Evolutionary conservation across 202 grass and related monocot species (phyloP).

Genomic region (Saccharum hybrid): DNA sequence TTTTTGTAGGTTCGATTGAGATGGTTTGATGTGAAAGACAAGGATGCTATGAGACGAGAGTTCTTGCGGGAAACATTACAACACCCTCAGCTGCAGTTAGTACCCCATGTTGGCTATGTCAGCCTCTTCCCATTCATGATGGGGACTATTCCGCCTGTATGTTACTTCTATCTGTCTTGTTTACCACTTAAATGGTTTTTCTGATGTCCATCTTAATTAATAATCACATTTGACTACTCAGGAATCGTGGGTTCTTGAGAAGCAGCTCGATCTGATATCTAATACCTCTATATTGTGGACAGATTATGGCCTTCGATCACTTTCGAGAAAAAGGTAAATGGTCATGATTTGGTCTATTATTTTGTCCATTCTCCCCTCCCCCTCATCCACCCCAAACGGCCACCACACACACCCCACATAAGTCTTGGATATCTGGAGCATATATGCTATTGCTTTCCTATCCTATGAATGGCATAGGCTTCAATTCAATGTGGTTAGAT

Average conservation of each 20-base stretch:
- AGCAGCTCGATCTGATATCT: slow-evolving; percentile 85
- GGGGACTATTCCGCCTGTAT: slow-evolving; percentile 92
- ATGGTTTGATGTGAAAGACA: slow-evolving; percentile 74
- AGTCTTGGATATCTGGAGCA: background rate
- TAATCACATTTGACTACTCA: slow-evolving; percentile 42
- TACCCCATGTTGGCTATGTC: slow-evolving; percentile 97
- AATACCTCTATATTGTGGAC: slow-evolving; percentile 89
- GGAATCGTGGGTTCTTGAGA: slow-evolving; percentile 90
- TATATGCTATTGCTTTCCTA: background rate
- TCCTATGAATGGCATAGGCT: background rate
- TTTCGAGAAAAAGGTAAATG: slow-evolving; percentile 83
- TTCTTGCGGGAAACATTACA: slow-evolving; percentile 81
- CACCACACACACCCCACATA: background rate
- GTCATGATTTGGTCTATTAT: slow-evolving; percentile 7
- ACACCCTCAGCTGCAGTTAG: slow-evolving; percentile 68
- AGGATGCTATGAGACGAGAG: slow-evolving; percentile 63
- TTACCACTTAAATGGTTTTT: slow-evolving; percentile 29
- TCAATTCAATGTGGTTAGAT: background rate
- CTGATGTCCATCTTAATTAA: slow-evolving; percentile 34
- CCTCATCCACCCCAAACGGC: background rate
- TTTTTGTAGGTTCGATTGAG: slow-evolving; percentile 80
- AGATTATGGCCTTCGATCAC: slow-evolving; percentile 86
- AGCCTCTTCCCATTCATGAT: slow-evolving; percentile 98
- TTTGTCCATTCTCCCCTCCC: background rate
- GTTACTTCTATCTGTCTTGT: slow-evolving; percentile 43